Conservation (phyloP, 192 early-diverging fungal genomes). For the Podila minutissima region DNA sequence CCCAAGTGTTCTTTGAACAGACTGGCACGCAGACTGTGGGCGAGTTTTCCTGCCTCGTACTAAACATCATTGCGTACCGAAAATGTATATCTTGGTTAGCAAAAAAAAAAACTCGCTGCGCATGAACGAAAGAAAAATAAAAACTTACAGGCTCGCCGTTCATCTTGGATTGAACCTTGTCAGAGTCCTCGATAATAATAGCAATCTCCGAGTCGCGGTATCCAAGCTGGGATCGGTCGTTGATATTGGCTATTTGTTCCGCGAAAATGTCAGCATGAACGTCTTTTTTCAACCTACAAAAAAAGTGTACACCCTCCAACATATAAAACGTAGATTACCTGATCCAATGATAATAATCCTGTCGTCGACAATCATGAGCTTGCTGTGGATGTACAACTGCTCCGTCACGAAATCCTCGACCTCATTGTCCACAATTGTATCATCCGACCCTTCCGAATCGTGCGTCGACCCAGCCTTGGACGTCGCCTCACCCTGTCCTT, state of each 20-base stretch:
- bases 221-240: conserved; percentile 91
- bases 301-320: background rate
- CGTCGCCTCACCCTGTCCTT: conserved; percentile 21
- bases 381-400: conserved; percentile 88
- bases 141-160: conserved; percentile 56
- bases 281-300: background rate
- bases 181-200: conserved; percentile 80
- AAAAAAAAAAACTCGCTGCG: background rate
- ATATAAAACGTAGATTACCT: conserved; percentile 28
- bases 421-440: conserved; percentile 49
- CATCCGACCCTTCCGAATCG: conserved; percentile 1
- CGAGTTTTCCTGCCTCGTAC: conserved; percentile 80
- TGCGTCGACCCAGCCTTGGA: conserved; percentile 46
- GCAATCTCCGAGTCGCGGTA: conserved; percentile 91
- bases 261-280: background rate
- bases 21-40: conserved; percentile 75
- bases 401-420: conserved; percentile 73
- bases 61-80: conserved; percentile 11
- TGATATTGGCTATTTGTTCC: conserved; percentile 76
- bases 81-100: background rate
- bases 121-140: background rate
- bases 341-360: conserved; percentile 84
- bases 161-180: conserved; percentile 75
- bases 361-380: conserved; percentile 91
- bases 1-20: conserved; percentile 89